phyloP scores from a whole-genome alignment of 495 filamentous ascomycete species.

The Parachaetomium inaequale region DNA sequence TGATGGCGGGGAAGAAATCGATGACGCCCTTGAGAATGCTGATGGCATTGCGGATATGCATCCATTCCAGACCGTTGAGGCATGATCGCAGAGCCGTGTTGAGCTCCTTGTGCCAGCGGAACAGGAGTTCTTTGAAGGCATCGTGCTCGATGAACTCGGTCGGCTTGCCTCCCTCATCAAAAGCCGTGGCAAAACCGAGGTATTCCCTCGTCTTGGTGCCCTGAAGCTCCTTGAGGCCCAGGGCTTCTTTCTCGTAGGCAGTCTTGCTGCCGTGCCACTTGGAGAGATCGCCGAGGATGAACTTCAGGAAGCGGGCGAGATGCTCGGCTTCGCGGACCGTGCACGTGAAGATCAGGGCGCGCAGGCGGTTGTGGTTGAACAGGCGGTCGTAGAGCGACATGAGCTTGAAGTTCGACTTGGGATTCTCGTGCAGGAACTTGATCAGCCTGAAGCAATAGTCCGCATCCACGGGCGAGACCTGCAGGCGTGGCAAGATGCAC shows the following conservation, averaged over 20 bases:
- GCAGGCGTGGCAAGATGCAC: constrained; percentile 82
- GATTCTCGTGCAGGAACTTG: constrained; percentile 75
- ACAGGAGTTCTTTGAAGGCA: constrained; percentile 77
- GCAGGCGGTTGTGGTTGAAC: constrained; percentile 74
- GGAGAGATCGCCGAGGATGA: constrained; percentile 70
- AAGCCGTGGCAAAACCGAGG: constrained; percentile 57
- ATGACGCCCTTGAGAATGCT: constrained; percentile 78
- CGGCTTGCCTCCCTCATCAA: constrained; percentile 62
- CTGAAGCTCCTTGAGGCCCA: constrained; percentile 39
- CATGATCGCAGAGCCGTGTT: constrained; percentile 72
- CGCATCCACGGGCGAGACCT: constrained; percentile 80
- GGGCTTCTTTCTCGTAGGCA: constrained; percentile 76
- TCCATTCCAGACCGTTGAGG: constrained; percentile 80
- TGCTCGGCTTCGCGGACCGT: constrained; percentile 88
- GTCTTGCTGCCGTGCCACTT: constrained; percentile 77
- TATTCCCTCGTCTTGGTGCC: constrained; percentile 37
- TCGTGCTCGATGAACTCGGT: constrained; percentile 72
- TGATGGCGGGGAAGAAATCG: constrained; percentile 79
- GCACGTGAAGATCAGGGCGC: constrained; percentile 78
- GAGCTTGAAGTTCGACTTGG: constrained; percentile 81
- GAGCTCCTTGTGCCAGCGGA: constrained; percentile 84
- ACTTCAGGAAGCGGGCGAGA: constrained; percentile 80
- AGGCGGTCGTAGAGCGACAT: constrained; percentile 78
- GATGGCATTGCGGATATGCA: constrained; percentile 96
- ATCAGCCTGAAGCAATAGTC: constrained; percentile 83